These are phyloP conservation scores for Alternaria atra DNA, from an alignment of 2,329 filamentous ascomycete species.

Conservation along the genomic window DNA sequence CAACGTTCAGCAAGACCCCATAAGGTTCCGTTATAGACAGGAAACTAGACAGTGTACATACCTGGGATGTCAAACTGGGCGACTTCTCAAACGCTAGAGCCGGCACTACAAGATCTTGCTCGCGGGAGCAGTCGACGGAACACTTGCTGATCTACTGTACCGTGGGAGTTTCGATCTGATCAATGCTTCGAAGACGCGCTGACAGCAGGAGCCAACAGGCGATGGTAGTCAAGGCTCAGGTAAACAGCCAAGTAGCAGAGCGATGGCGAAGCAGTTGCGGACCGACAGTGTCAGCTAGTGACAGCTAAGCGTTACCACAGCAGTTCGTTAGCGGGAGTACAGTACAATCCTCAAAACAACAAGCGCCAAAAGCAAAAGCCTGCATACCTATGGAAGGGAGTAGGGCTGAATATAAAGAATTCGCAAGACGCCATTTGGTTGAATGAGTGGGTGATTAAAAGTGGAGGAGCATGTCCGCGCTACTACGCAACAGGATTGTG, in stretches of 20 bases:
- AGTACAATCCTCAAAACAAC: slow-evolving; percentile 38
- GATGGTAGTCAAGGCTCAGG: slow-evolving; percentile 31
- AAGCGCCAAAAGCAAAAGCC: slow-evolving; percentile 44
- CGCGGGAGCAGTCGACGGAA: slow-evolving; percentile 44
- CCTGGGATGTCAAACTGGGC: slow-evolving; percentile 38
- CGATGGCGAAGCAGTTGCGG: slow-evolving; percentile 37
- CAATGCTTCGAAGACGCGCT: slow-evolving; percentile 37
- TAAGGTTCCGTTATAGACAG: slow-evolving; percentile 23
- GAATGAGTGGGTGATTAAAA: slow-evolving; percentile 50
- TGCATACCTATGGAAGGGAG: slow-evolving; percentile 40
- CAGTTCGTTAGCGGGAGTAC: slow-evolving; percentile 28
- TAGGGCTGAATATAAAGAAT: slow-evolving; percentile 44
- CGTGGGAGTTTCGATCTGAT: slow-evolving; percentile 43
- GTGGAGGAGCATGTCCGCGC: slow-evolving; percentile 48
- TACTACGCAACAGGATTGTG: slow-evolving; percentile 40
- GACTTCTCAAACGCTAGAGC: slow-evolving; percentile 48
- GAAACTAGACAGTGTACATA: slow-evolving; percentile 38
- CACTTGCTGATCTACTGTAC: slow-evolving; percentile 45
- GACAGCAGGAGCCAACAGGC: slow-evolving; percentile 40
- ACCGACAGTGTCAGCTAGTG: slow-evolving; percentile 35
- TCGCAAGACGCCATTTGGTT: slow-evolving; percentile 46
- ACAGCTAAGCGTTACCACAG: slow-evolving; percentile 37
- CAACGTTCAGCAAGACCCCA: slow-evolving; percentile 34
- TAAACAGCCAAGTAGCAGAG: slow-evolving; percentile 25
- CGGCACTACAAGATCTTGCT: slow-evolving; percentile 45